Percentiles rank a stretch among this genome's conserved stretches.
These are phyloP conservation scores for Phalaenopsis hybrid DNA, from an alignment of 116 monocot species.

Conservation along the genomic window DNA sequence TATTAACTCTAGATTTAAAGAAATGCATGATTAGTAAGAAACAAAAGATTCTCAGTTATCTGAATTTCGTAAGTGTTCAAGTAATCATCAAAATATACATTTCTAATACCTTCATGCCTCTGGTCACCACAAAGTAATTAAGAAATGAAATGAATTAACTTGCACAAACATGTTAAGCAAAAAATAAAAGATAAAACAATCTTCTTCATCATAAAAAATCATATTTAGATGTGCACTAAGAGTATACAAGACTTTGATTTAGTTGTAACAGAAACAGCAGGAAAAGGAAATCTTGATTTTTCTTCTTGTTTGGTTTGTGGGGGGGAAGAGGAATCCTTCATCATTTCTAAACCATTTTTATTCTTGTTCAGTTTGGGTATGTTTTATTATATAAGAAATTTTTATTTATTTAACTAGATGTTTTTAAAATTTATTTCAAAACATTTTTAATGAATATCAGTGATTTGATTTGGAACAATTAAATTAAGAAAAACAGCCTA, in stretches of 20 bases:
- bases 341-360: too few species aligned
- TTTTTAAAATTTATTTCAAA: too few species aligned
- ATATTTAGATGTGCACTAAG: background rate
- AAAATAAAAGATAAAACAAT: background rate
- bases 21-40: background rate
- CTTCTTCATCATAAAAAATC: background rate
- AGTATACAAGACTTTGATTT: background rate
- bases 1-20: constrained; percentile 1
- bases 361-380: too few species aligned
- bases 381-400: too few species aligned
- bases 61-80: background rate
- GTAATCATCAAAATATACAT: background rate
- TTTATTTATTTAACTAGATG: too few species aligned
- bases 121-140: constrained; percentile 1
- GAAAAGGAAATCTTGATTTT: background rate
- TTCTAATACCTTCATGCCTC: background rate
- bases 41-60: background rate
- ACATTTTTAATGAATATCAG: too few species aligned
- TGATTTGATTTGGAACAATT: too few species aligned
- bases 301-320: too few species aligned
- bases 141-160: background rate
- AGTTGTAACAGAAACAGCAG: background rate
- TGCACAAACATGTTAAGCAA: constrained; percentile 5
- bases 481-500: too few species aligned
- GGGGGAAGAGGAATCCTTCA: background rate